These are phyloP conservation scores for Penicillium robsamsonii DNA, from an alignment of 495 filamentous ascomycete genomes.

Conservation along the genomic window DNA sequence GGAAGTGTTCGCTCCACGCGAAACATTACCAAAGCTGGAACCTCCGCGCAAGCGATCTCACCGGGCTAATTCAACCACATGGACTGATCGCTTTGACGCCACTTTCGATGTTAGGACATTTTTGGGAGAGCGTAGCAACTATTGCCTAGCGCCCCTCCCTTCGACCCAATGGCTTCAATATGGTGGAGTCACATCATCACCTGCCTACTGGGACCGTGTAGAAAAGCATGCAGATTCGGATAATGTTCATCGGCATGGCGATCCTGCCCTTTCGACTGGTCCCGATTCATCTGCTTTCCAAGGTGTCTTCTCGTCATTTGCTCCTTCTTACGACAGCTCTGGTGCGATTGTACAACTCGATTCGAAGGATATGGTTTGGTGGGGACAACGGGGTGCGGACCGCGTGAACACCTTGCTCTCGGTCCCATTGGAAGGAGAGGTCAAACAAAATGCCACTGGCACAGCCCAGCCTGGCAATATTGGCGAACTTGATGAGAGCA, in stretches of 20 bases:
- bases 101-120: conserved; percentile 37
- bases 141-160: conserved; percentile 40
- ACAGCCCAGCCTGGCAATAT: conserved; percentile 48
- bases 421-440: conserved; percentile 38
- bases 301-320: conserved; percentile 84
- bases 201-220: conserved; percentile 42
- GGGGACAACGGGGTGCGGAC: conserved; percentile 70
- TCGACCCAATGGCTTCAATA: conserved; percentile 46
- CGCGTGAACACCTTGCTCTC: conserved; percentile 53
- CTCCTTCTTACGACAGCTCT: conserved; percentile 77
- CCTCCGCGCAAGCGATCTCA: conserved; percentile 53
- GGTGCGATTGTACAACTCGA: conserved; percentile 69
- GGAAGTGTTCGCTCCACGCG: conserved; percentile 74
- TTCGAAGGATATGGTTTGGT: conserved; percentile 78
- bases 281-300: conserved; percentile 62
- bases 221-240: conserved; percentile 32
- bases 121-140: conserved; percentile 41
- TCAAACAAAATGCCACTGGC: conserved; percentile 21
- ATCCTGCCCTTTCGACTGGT: conserved; percentile 35
- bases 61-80: conserved; percentile 28
- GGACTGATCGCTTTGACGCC: conserved; percentile 46
- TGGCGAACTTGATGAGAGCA: conserved; percentile 46
- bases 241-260: conserved; percentile 22
- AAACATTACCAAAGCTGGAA: conserved; percentile 62
- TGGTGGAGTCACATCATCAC: conserved; percentile 42